Base-by-base conservation (phyloP, 2,329 filamentous ascomycete species). In the Cladosporium sp. region DNA sequence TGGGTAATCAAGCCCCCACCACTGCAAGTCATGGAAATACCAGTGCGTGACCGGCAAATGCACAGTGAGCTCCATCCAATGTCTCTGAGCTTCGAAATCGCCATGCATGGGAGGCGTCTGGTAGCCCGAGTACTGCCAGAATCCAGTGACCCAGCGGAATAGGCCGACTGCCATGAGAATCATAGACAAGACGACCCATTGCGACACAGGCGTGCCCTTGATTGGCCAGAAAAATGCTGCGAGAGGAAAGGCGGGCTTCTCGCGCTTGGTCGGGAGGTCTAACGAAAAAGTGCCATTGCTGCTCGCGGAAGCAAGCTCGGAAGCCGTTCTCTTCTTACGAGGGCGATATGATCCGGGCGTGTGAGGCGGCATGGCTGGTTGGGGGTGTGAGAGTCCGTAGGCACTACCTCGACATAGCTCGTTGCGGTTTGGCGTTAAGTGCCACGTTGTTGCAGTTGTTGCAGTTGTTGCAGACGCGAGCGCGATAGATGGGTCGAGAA, bases 1-100 rank as follows among this genome's bases (percentile, higher is more conserved):
- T 53, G 93, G 93, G 69, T 98, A 98, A 72, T 98, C 93, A 60
- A 98, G 79, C 0, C 95, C 95, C 93, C 93, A 98, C 85, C 92
- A 98, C 65, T 92, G 79, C 42, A 97, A 76, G 68, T 98, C 91
- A 69, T 98, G 89, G 66, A 95, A 95, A 71, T 98, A 98, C 93
- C 95, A 98, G 69, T 93, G 87, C 9, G 89, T 93, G 35, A 95
- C 78, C 11, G 93, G 93, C 2, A 98, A 77, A 55, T 95, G 83
- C 8, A 83, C 87, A 2, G 93, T 96, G 59, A 98, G 77, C 67
- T 98, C 93, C 91, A 98, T 95, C 93, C 93, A 98, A 71, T 98
- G 93, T 62, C 93, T 78, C 70, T 98, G 93, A 3, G 95, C 93
- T 74, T 98, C 93, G 72, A 95, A 98, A 71, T 98, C 93, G 59